Conservation (phyloP, 768 basidiomycete genomes). For the Termitomyces sp. region DNA sequence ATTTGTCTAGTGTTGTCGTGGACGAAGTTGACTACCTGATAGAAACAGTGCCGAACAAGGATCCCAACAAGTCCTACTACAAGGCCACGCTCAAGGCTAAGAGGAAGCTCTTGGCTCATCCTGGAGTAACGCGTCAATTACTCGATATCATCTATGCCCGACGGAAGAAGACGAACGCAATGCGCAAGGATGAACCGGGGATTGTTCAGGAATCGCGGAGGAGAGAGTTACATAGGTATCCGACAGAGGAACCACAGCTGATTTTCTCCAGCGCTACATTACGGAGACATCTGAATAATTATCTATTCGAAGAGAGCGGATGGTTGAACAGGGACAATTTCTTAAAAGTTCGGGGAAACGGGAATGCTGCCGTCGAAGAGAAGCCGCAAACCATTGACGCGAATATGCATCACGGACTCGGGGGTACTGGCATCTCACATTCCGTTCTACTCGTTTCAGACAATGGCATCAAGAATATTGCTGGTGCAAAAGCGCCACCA, state of each 20-base stretch:
- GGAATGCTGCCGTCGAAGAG: neutral
- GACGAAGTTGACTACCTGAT: constrained; percentile 77
- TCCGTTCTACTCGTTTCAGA: constrained; percentile 59
- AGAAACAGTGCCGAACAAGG: constrained; percentile 41
- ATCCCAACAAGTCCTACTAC: constrained; percentile 29
- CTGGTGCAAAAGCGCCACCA: constrained; percentile 29
- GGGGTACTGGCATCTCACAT: constrained; percentile 30
- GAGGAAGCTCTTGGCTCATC: constrained; percentile 44
- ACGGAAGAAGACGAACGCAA: constrained; percentile 23
- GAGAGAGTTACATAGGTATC: constrained; percentile 6
- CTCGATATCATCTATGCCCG: constrained; percentile 49
- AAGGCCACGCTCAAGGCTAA: constrained; percentile 29
- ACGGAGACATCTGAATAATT: constrained; percentile 44
- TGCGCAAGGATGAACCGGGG: constrained; percentile 19
- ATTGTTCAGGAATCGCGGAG: constrained; percentile 12
- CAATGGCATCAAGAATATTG: constrained; percentile 50
- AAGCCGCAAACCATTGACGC: neutral
- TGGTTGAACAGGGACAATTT: constrained; percentile 48
- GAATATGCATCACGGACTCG: constrained; percentile 10
- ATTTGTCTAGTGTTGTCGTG: constrained; percentile 55
- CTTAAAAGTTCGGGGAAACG: constrained; percentile 30
- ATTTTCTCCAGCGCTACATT: constrained; percentile 71
- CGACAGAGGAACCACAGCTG: constrained; percentile 44
- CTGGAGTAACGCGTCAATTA: constrained; percentile 51
- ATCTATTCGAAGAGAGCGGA: constrained; percentile 49